Percentiles rank a stretch among this genome's conserved stretches.
phyloP scores from a whole-genome alignment of 345 rosid genomes.

The rapeseed (Brassica napus) region DNA sequence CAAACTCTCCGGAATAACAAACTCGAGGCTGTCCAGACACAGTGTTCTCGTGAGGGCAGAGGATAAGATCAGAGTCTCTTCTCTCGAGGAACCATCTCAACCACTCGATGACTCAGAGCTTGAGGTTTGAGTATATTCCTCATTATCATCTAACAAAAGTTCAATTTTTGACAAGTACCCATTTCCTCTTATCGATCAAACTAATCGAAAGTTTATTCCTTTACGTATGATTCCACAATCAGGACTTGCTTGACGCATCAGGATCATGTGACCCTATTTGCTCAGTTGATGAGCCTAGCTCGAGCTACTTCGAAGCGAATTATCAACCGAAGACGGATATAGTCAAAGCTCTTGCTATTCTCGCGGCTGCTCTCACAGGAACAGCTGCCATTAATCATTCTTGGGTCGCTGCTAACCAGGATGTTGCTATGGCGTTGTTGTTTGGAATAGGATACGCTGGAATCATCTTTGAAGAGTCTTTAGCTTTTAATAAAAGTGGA shows the following conservation, averaged over 20 bases:
- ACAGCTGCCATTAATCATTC: constrained; percentile 84
- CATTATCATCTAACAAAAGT: background rate
- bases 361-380: constrained; percentile 81
- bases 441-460: constrained; percentile 88
- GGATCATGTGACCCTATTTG: background rate
- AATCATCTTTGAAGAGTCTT: constrained; percentile 88
- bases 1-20: constrained; percentile 43
- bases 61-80: constrained; percentile 58
- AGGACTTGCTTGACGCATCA: constrained; percentile 34
- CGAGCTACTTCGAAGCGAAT: background rate
- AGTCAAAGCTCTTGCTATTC: constrained; percentile 71
- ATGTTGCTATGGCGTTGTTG: constrained; percentile 90
- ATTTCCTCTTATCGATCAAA: constrained; percentile 36
- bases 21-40: constrained; percentile 46
- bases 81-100: constrained; percentile 39
- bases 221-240: background rate
- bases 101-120: constrained; percentile 46
- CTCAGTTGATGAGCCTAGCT: constrained; percentile 62
- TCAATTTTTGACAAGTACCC: constrained; percentile 1
- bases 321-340: constrained; percentile 88
- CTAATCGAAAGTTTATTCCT: too few species aligned
- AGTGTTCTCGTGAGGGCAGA: constrained; percentile 67
- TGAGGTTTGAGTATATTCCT: constrained; percentile 48
- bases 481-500: constrained; percentile 95
- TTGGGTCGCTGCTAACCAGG: constrained; percentile 98